Percentiles rank a stretch among this genome's conserved stretches.
Evolutionary conservation across 1,284 basidiomycete genomes (phyloP).

Genomic region (Fomitopsis palustris): DNA sequence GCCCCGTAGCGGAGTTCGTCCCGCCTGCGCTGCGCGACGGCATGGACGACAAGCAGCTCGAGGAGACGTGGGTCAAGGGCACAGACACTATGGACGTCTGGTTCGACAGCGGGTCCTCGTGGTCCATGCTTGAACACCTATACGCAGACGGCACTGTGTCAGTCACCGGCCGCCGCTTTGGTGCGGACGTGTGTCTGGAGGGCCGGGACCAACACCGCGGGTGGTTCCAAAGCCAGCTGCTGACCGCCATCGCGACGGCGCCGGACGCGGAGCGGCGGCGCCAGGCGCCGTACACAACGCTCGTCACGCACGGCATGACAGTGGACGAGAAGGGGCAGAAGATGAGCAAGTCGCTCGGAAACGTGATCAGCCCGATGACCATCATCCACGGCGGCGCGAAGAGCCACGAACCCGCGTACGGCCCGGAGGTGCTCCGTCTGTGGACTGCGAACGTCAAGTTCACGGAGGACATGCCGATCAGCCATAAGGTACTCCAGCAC

Average conservation of each 20-base stretch:
- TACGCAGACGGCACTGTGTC: slow-evolving; percentile 13
- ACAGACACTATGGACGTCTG: slow-evolving; percentile 98
- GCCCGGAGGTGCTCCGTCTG: slow-evolving; percentile 83
- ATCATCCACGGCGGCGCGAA: slow-evolving; percentile 77
- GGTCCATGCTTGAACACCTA: slow-evolving; percentile 70
- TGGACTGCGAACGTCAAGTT: slow-evolving; percentile 95
- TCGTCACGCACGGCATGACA: slow-evolving; percentile 98
- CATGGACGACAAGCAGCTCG: slow-evolving; percentile 38
- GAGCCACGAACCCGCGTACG: slow-evolving; percentile 75
- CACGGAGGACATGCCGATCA: slow-evolving; percentile 85
- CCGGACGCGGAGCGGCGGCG: slow-evolving; percentile 25
- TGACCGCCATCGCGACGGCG: slow-evolving; percentile 74
- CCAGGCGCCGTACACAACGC: slow-evolving; percentile 70
- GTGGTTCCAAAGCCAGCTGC: slow-evolving; percentile 96
- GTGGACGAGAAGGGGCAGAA: slow-evolving; percentile 90
- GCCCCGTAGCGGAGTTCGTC: slow-evolving; percentile 81
- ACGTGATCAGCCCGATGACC: slow-evolving; percentile 83
- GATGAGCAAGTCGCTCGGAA: slow-evolving; percentile 98
- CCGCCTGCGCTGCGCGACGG: slow-evolving; percentile 48
- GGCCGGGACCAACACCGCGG: slow-evolving; percentile 98
- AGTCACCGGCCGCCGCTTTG: slow-evolving; percentile 22
- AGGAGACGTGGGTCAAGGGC: slow-evolving; percentile 66
- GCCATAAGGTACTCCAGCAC: slow-evolving; percentile 75
- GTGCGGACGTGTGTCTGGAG: slow-evolving; percentile 91
- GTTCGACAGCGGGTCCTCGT: slow-evolving; percentile 98